These are phyloP conservation scores for Apophysomyces elegans DNA, from an alignment of 371 early-diverging fungal species.

Conservation along the genomic window DNA sequence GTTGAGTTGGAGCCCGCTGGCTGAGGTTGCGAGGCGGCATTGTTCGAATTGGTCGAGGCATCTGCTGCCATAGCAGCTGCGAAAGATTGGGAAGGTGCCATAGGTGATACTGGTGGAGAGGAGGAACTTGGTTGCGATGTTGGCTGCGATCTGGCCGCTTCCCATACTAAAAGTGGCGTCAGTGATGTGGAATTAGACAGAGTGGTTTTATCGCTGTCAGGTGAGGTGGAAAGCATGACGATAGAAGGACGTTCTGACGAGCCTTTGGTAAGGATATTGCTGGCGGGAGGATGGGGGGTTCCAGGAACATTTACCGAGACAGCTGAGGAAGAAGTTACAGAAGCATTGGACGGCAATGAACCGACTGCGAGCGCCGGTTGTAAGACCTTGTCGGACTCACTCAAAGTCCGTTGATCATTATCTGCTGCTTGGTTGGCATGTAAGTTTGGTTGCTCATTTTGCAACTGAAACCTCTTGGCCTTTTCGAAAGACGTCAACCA, in stretches of 20 bases:
- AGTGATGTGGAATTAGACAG: slow-evolving; percentile 44
- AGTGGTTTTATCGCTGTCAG: slow-evolving; percentile 30
- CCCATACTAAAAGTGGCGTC: slow-evolving; percentile 45
- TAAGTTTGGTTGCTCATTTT: slow-evolving; percentile 22
- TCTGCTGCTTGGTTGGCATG: neutral
- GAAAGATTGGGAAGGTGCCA: slow-evolving; percentile 30
- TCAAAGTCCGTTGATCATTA: neutral
- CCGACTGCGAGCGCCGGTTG: neutral
- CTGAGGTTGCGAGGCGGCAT: slow-evolving; percentile 1
- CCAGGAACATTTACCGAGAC: slow-evolving; percentile 5
- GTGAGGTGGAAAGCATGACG: slow-evolving; percentile 42
- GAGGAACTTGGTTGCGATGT: neutral
- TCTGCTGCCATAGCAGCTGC: slow-evolving; percentile 22
- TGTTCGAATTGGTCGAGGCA: slow-evolving; percentile 1
- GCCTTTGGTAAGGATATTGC: neutral
- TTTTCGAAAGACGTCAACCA: slow-evolving; percentile 74
- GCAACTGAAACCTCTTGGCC: slow-evolving; percentile 51
- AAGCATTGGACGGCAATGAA: neutral
- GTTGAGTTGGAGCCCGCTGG: slow-evolving; percentile 8
- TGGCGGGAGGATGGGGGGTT: neutral
- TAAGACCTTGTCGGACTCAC: neutral
- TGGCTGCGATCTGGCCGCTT: slow-evolving; percentile 33
- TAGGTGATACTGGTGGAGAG: slow-evolving; percentile 12
- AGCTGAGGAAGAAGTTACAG: neutral
- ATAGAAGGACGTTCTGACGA: slow-evolving; percentile 20